phyloP scores from a whole-genome alignment of 306 rosid genomes.

The Glycine tomentella region DNA sequence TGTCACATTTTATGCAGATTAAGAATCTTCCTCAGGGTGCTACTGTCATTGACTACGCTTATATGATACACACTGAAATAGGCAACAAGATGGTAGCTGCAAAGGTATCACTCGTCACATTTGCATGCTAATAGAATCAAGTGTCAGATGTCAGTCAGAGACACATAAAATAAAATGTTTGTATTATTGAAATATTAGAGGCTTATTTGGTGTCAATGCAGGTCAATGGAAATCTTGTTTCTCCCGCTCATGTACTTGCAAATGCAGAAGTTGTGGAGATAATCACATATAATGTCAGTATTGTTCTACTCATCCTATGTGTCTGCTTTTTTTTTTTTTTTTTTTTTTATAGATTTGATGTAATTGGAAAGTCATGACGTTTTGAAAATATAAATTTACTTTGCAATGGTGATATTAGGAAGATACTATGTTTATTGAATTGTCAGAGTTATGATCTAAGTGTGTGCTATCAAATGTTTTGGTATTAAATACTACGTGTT shows the following conservation, averaged over 20 bases:
- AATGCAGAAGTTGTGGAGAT: slow-evolving; percentile 99
- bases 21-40: slow-evolving; percentile 98
- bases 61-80: slow-evolving; percentile 98
- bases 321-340: slow-evolving; percentile 5
- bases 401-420: slow-evolving; percentile 24
- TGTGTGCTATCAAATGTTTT: slow-evolving; percentile 31
- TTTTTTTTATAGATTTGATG: slow-evolving; percentile 34
- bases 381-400: slow-evolving; percentile 33
- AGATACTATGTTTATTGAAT: neutral
- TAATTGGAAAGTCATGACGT: slow-evolving; percentile 28
- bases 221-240: slow-evolving; percentile 96
- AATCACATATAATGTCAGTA: slow-evolving; percentile 91
- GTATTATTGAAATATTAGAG: slow-evolving; percentile 23
- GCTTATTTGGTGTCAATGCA: slow-evolving; percentile 55
- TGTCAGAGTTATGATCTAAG: slow-evolving; percentile 16
- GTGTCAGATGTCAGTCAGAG: slow-evolving; percentile 25
- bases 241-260: slow-evolving; percentile 85
- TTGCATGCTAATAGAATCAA: slow-evolving; percentile 35
- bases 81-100: slow-evolving; percentile 99
- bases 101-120: slow-evolving; percentile 64
- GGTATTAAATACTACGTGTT: slow-evolving; percentile 2
- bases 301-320: slow-evolving; percentile 31
- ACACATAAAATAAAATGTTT: slow-evolving; percentile 29
- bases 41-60: slow-evolving; percentile 93
- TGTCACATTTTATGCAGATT: slow-evolving; percentile 61